These are phyloP conservation scores for Dendrocalamus sinicus DNA, from an alignment of 176 grass and related monocot genomes.

Conservation along the genomic window DNA sequence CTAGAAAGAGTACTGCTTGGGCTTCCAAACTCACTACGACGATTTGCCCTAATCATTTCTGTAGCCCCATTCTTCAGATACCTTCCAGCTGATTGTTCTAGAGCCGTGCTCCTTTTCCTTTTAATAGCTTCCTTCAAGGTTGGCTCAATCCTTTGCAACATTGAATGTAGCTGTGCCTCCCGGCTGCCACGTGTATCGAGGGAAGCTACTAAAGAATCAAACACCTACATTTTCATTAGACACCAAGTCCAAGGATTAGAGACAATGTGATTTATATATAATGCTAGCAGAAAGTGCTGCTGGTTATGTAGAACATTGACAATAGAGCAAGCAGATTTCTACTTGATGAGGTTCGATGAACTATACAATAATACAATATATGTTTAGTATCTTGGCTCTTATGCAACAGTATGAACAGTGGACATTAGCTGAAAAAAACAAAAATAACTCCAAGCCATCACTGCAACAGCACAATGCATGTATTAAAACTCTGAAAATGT, in stretches of 20 bases:
- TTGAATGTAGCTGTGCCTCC: slow-evolving; percentile 88
- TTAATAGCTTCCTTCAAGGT: slow-evolving; percentile 90
- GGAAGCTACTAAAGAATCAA: slow-evolving; percentile 76
- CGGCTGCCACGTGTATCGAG: slow-evolving; percentile 87
- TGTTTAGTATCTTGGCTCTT: not conserved
- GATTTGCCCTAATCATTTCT: slow-evolving; percentile 61
- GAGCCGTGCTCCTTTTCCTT: slow-evolving; percentile 38
- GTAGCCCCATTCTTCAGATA: slow-evolving; percentile 53
- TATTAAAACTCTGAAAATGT: not conserved
- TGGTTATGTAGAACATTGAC: not conserved
- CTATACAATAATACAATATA: not conserved
- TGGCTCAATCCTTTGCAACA: slow-evolving; percentile 82
- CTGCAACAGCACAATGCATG: not conserved
- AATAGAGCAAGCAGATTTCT: slow-evolving; percentile 13
- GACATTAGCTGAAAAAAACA: not conserved
- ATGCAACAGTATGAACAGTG: slow-evolving; percentile 16
- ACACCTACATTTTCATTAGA: slow-evolving; percentile 55
- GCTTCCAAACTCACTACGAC: slow-evolving; percentile 55
- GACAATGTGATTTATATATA: slow-evolving; percentile 18
- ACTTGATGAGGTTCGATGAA: not conserved
- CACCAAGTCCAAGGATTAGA: slow-evolving; percentile 32
- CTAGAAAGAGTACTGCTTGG: slow-evolving; percentile 57
- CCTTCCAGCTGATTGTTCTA: slow-evolving; percentile 49
- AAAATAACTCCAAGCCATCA: not conserved
- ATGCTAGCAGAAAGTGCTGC: slow-evolving; percentile 15